Evolutionary conservation across 2,329 filamentous ascomycete species (phyloP).

Genomic region (Alternaria gansuensis): DNA sequence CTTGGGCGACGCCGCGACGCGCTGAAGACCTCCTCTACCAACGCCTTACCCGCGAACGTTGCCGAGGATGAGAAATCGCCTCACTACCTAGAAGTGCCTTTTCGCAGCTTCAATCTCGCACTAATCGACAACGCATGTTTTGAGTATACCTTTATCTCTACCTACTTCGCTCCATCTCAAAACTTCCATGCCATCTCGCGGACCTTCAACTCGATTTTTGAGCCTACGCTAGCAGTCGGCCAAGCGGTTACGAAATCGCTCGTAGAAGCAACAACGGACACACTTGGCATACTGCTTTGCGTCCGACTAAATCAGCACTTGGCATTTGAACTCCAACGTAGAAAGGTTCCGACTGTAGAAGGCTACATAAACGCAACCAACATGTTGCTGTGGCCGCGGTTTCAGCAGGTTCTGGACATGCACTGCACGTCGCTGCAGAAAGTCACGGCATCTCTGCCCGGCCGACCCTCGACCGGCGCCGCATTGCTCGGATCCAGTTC

Average conservation of each 20-base stretch:
- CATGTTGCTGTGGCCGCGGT: slow-evolving; percentile 95
- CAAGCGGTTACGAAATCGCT: slow-evolving; percentile 78
- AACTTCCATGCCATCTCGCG: slow-evolving; percentile 80
- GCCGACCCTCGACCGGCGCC: slow-evolving; percentile 46
- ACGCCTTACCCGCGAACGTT: slow-evolving; percentile 84
- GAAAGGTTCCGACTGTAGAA: slow-evolving; percentile 88
- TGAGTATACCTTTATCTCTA: slow-evolving; percentile 91
- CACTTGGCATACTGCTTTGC: slow-evolving; percentile 86
- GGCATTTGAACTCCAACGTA: slow-evolving; percentile 90
- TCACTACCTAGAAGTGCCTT: slow-evolving; percentile 89
- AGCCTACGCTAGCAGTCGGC: slow-evolving; percentile 86
- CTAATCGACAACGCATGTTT: slow-evolving; percentile 92
- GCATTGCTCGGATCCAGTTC: slow-evolving; percentile 50
- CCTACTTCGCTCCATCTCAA: slow-evolving; percentile 84
- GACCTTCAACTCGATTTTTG: slow-evolving; percentile 87
- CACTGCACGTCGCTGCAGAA: slow-evolving; percentile 87
- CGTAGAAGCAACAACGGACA: slow-evolving; percentile 79
- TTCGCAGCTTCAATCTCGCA: slow-evolving; percentile 93
- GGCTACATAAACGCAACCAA: slow-evolving; percentile 92
- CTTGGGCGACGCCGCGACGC: slow-evolving; percentile 86
- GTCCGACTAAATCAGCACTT: slow-evolving; percentile 93
- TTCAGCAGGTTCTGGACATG: slow-evolving; percentile 91
- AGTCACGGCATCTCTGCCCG: slow-evolving; percentile 56
- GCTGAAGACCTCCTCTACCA: slow-evolving; percentile 75
- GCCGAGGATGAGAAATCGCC: slow-evolving; percentile 87